Base-by-base conservation (phyloP, 208 protist species). In the Wallacemonas sp. region DNA sequence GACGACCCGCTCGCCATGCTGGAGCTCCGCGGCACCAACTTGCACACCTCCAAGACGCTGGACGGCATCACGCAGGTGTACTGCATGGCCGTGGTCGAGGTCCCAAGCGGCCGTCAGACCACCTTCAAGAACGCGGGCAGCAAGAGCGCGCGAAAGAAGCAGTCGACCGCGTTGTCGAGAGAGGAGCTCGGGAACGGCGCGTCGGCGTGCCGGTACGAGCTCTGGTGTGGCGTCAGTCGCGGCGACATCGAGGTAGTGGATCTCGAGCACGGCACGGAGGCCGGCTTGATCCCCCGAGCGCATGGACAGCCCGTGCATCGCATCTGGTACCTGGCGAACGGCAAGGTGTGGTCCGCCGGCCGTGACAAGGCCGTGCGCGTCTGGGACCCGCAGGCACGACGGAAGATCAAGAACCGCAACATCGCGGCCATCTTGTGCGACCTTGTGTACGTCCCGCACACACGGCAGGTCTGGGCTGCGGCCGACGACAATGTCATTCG, bases 311-410 rank as follows among this genome's bases (percentile, higher is more conserved):
- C 87, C 11, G 72, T 96, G 46, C 79, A 84, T 61, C 61, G 72
- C 25, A 70, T 96, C 1, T 96, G 91, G 87, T 85, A 81, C 45
- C 75, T 90, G 67, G 72, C 73, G 42, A 80, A 83, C 36, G 82
- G 86, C 39, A 86, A 78, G 36, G 91, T 96, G n/a, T 93, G 87
- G 86, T 83, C 86, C 12, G 84, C 91, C 10, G 91, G 91, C 1
- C 79, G 80, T 18, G 91, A 96, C 74, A 93, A 96, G 70, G 82
- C 86, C 38, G 59, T 94, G 22, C 81, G 81, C 62, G 76, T 96
- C 38, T 96, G 91, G 87, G 87, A 96, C 76, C 81, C 91, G 67
- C 87, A 93, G 68, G 81, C 87, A 18, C 75, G 87, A 4, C 82
- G 79, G 20, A 71, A 82, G 42, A 57, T 86, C 39, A 92, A 93